Base-by-base conservation (phyloP, 2,329 filamentous ascomycete species). In the Akanthomyces dipterigenus region DNA sequence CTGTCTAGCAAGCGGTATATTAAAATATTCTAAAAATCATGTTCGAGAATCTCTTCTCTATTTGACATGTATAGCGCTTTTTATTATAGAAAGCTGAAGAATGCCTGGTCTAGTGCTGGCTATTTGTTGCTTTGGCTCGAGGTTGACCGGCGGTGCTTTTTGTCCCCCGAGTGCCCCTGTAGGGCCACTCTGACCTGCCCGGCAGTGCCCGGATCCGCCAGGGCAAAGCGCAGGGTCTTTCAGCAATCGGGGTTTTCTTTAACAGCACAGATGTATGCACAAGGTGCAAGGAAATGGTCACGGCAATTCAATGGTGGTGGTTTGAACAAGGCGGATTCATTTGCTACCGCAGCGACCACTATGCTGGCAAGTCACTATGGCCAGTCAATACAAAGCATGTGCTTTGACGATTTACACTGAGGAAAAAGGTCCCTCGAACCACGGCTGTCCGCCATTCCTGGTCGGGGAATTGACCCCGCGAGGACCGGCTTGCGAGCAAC, bases 151-250 rank as follows among this genome's bases (percentile, higher is more conserved):
- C n/a, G n/a, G n/a, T n/a, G n/a, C n/a, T n/a, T n/a, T n/a, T n/a
- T n/a, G n/a, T n/a, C n/a, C n/a, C n/a, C n/a, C n/a, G n/a, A n/a
- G n/a, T n/a, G n/a, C n/a, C n/a, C n/a, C 26, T 36, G 31, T 11
- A 28, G 22, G 22, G 28, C 31, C 20, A 9, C 36, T 40, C n/a
- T 38, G 18, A 40, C 46, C 42, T 59, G 46, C 55, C n/a, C n/a
- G n/a, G n/a, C n/a, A n/a, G n/a, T n/a, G n/a, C n/a, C 55, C 45
- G 50, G 31, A 50, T 58, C 46, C 55, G 42, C 40, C 31, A 58
- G 55, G 31, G 46, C 46, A 58, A 43, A 43, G 34, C 34, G 31
- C 31, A 45, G 55, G 36, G 34, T 28, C 34, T 18, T 58, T 48
- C n/a, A 42, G 45, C 55, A 28, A 50, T 34, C 22, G 45, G n/a